phyloP scores from a whole-genome alignment of 495 filamentous ascomycete genomes.

The Tuber magnatum region DNA sequence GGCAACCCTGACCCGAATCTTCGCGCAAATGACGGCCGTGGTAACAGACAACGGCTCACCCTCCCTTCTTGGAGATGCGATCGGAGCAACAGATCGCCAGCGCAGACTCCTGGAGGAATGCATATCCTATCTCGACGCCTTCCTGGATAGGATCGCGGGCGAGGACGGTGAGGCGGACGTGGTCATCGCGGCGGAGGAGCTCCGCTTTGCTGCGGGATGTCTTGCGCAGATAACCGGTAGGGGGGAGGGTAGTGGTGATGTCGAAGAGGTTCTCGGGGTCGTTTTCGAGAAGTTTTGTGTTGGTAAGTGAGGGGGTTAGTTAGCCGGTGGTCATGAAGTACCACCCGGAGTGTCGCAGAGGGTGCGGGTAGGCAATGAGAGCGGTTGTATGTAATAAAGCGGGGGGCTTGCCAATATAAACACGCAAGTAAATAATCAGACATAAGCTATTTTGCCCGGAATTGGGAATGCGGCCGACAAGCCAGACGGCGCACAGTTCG shows the following conservation, averaged over 20 bases:
- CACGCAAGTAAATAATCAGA: neutral
- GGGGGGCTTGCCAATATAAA: neutral
- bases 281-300: conserved; percentile 83
- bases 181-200: conserved; percentile 86
- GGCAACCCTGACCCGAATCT: conserved; percentile 57
- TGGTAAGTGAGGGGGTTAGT: conserved; percentile 18
- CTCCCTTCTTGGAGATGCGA: conserved; percentile 54
- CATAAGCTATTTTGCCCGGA: neutral
- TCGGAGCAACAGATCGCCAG: conserved; percentile 86
- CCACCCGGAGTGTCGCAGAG: neutral
- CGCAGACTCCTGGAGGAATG: conserved; percentile 70
- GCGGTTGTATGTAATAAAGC: neutral
- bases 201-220: conserved; percentile 72
- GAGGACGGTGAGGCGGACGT: conserved; percentile 58
- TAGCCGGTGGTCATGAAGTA: neutral
- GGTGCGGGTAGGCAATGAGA: neutral
- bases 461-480: neutral
- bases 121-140: conserved; percentile 59
- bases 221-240: conserved; percentile 81
- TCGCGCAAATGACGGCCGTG: conserved; percentile 64
- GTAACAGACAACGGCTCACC: conserved; percentile 36
- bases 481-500: neutral
- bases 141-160: conserved; percentile 49
- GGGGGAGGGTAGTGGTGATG: conserved; percentile 74
- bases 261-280: conserved; percentile 93